phyloP scores from a whole-genome alignment of 2,329 filamentous ascomycete genomes.

The Orbilia blumenaviensis region DNA sequence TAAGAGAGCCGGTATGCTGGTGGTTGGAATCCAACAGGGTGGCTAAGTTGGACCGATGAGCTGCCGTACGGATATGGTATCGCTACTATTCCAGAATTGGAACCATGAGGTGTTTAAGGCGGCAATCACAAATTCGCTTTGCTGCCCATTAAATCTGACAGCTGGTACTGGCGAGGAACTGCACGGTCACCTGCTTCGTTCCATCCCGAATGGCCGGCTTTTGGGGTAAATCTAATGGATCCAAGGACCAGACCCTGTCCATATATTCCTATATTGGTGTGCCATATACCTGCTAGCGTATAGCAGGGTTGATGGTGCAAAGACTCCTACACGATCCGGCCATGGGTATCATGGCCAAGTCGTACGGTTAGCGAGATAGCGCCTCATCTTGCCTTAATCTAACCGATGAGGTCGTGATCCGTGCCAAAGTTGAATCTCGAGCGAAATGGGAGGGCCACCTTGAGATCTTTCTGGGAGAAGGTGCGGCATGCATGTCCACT shows the following conservation, averaged over 20 bases:
- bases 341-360: not conserved
- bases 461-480: not conserved
- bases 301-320: not conserved
- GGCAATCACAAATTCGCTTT: conserved; percentile 19
- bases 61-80: conserved; percentile 32
- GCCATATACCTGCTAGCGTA: not conserved
- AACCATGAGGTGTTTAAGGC: conserved; percentile 26
- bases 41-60: conserved; percentile 26
- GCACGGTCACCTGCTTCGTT: conserved; percentile 22
- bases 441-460: conserved; percentile 12
- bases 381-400: conserved; percentile 10
- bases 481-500: conserved; percentile 13
- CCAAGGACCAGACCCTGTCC: conserved; percentile 17
- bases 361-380: conserved; percentile 28
- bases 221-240: conserved; percentile 1
- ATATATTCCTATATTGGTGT: not conserved
- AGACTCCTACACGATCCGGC: conserved; percentile 16
- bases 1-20: conserved; percentile 16
- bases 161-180: conserved; percentile 11
- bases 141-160: not conserved
- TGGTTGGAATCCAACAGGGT: conserved; percentile 24
- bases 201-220: conserved; percentile 15
- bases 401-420: not conserved
- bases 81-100: not conserved
- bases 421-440: not conserved